Base-by-base conservation (phyloP, 2,329 filamentous ascomycete species). In the Fusarium foetens region DNA sequence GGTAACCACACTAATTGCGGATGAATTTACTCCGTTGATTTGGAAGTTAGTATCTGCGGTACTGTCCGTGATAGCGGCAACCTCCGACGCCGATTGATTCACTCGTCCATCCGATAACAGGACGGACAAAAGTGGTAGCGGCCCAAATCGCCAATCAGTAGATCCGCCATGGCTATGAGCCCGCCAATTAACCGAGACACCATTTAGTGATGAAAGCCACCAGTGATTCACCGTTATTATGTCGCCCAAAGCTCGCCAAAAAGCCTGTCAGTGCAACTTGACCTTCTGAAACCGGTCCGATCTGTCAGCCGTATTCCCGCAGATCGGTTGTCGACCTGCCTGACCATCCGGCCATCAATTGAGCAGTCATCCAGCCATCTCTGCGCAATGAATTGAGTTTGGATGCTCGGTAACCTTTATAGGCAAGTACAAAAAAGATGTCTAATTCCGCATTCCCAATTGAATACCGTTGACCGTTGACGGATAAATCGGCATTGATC, bases 401-500 rank as follows among this genome's bases (percentile, higher is more conserved):
- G 1, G 19, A 29, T 25, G 45, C 35, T 49, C 38, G 33, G 51
- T 66, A 66, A n/a, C 64, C 46, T 48, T 43, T 58, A 67, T 62
- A 67, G 64, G 63, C 48, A 66, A 59, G 63, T 61, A 36, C 21
- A 21, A 43, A n/a, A 14, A 21, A 21, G 7, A 51, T 35, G 25
- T 29, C 29, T 54, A 63, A 68, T 63, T 12, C 55, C 63, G 54
- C 64, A 43, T 12, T 43, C 25, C 58, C 58, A 29, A 23, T 43
- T n/a, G 14, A 31, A 33, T 58, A 42, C 31, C 46, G 63, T 21
- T 53, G 16, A 35, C n/a, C 31, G 31, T 38, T 52, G 31, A 36
- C 65, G 65, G 65, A 43, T 68, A 68, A 54, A 39, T 48, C 65
- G 65, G 65, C 65, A 68, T 27, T n/a, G 48, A 49, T 35, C 41